phyloP scores from a whole-genome alignment of 306 rosid genomes.

The Prunus persica region DNA sequence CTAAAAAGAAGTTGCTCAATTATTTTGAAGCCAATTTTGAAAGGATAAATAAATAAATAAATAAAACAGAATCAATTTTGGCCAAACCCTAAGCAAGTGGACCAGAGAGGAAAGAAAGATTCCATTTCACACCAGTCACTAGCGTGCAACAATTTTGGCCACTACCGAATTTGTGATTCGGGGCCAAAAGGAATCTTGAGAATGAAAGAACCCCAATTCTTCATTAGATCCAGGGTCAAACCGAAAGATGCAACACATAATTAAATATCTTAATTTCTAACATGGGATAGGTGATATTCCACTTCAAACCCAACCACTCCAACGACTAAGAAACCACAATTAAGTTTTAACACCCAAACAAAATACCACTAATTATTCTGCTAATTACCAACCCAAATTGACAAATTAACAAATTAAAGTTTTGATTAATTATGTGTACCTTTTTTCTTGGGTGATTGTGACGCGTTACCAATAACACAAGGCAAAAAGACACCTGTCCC shows the following conservation, averaged over 20 bases:
- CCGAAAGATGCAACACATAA: background rate
- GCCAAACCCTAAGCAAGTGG: slow-evolving; percentile 10
- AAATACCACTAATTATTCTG: background rate
- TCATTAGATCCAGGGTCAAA: slow-evolving; percentile 6
- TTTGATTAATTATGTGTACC: slow-evolving; percentile 19
- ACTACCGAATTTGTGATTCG: background rate
- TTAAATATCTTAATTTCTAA: background rate
- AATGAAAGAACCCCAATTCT: background rate
- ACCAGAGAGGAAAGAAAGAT: slow-evolving; percentile 3
- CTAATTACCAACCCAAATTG: background rate
- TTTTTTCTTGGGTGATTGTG: slow-evolving; percentile 30
- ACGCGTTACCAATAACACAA: slow-evolving; percentile 26
- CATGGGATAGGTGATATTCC: slow-evolving; percentile 25
- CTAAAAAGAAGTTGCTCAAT: background rate
- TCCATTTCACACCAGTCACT: slow-evolving; percentile 3
- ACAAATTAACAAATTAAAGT: background rate
- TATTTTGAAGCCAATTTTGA: background rate
- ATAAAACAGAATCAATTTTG: background rate
- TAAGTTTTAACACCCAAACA: background rate
- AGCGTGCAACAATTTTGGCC: slow-evolving; percentile 2
- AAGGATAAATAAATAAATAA: no score
- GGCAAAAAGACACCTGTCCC: slow-evolving; percentile 93
- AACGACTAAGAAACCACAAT: slow-evolving; percentile 19
- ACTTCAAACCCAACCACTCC: slow-evolving; percentile 27
- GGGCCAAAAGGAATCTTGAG: slow-evolving; percentile 9